Evolutionary conservation across 2,329 filamentous ascomycete species (phyloP).

Genomic region (Xylaria sp.): DNA sequence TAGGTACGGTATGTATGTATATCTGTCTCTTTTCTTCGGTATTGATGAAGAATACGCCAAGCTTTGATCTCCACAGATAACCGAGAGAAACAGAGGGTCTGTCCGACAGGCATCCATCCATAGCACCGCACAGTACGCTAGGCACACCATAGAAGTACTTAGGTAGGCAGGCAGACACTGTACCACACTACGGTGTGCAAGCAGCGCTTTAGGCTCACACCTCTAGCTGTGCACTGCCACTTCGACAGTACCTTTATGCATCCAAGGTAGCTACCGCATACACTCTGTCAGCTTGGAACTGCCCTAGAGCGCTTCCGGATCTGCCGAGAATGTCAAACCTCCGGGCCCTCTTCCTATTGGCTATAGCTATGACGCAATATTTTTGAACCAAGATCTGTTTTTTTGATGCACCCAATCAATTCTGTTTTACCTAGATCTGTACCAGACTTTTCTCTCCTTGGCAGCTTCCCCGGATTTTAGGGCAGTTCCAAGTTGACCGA

Average conservation of each 20-base stretch:
- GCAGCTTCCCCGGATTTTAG: too few relatives aligned
- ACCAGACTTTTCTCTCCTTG: too few relatives aligned
- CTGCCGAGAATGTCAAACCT: too few relatives aligned
- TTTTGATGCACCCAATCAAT: too few relatives aligned
- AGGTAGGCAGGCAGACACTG: neutral
- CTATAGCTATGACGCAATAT: too few relatives aligned
- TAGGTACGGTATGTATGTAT: neutral
- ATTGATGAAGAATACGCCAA: slow-evolving; percentile 30
- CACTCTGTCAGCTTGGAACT: too few relatives aligned
- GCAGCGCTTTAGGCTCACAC: slow-evolving; percentile 15
- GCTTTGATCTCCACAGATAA: slow-evolving; percentile 38
- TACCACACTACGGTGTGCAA: neutral
- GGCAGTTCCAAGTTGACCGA: too few relatives aligned
- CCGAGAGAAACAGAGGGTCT: slow-evolving; percentile 28
- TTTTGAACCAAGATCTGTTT: too few relatives aligned
- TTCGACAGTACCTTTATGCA: neutral
- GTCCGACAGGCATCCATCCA: slow-evolving; percentile 29
- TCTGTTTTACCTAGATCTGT: too few relatives aligned
- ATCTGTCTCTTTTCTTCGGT: slow-evolving; percentile 4
- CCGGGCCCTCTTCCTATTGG: too few relatives aligned
- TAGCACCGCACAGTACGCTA: slow-evolving; percentile 15
- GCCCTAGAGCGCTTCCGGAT: too few relatives aligned
- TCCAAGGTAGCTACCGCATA: neutral
- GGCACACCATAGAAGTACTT: neutral
- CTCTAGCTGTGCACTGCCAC: neutral